A percentile compares a stretch with the other conserved stretches of the same genome.
Conservation (phyloP, 768 basidiomycete genomes). For the Boletus huronensis region DNA sequence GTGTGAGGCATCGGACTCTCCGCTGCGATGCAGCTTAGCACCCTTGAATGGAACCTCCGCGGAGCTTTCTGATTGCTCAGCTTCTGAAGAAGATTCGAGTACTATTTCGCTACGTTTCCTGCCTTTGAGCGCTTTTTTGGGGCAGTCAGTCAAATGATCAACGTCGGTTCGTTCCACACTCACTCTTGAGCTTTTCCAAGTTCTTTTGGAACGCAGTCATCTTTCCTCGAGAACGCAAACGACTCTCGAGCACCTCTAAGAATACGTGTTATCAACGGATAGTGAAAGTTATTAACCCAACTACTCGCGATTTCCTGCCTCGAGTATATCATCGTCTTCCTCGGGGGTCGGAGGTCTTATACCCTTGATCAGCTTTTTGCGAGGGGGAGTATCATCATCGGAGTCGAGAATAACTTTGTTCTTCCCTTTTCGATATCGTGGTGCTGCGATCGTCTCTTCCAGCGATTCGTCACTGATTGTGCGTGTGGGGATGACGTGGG, state of each 20-base stretch:
- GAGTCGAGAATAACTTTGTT: slow-evolving; percentile 27
- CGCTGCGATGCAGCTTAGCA: slow-evolving; percentile 39
- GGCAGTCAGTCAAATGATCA: slow-evolving; percentile 1
- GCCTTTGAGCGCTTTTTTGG: slow-evolving; percentile 27
- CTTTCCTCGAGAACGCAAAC: slow-evolving; percentile 60
- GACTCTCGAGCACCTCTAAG: slow-evolving; percentile 59
- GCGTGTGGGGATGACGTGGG: slow-evolving; percentile 11
- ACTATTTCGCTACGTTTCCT: slow-evolving; percentile 41
- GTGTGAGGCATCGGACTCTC: slow-evolving; percentile 36
- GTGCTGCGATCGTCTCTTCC: slow-evolving; percentile 18
- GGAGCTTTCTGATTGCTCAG: slow-evolving; percentile 29
- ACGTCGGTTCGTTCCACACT: not conserved
- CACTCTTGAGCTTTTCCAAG: slow-evolving; percentile 66
- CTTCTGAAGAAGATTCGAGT: slow-evolving; percentile 32
- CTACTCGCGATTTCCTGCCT: slow-evolving; percentile 52
- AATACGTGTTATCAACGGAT: not conserved
- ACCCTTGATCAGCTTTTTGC: slow-evolving; percentile 42
- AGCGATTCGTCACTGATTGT: slow-evolving; percentile 22
- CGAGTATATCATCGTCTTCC: slow-evolving; percentile 41
- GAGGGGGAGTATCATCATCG: slow-evolving; percentile 36
- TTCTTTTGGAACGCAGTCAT: slow-evolving; percentile 59
- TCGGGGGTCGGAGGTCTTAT: slow-evolving; percentile 40
- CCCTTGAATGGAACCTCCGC: slow-evolving; percentile 40
- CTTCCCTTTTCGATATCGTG: slow-evolving; percentile 22
- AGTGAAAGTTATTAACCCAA: not conserved